A percentile compares a stretch with the other conserved stretches of the same genome.
These are phyloP conservation scores for Fraxinus baroniana DNA, from an alignment of 305 asterid genomes.

Conservation along the genomic window DNA sequence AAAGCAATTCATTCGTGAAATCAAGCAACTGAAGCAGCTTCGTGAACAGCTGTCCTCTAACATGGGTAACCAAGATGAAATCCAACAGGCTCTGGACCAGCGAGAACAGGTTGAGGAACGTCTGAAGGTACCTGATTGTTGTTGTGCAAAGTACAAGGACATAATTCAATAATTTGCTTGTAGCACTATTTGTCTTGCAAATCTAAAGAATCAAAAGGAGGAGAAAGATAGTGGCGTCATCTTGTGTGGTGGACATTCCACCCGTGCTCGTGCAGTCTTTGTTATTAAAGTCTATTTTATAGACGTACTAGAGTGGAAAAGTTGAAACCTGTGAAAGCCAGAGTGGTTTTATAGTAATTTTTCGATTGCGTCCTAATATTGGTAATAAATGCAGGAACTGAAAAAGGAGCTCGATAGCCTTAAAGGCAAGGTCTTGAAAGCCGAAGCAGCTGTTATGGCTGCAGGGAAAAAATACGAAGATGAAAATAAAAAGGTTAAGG, in stretches of 20 bases:
- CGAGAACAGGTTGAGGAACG: conserved; percentile 66
- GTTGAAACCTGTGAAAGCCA: not conserved
- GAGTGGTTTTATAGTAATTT: not conserved
- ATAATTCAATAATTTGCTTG: not conserved
- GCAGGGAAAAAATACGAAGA: conserved; percentile 42
- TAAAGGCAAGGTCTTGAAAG: conserved; percentile 40
- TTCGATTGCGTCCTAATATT: not conserved
- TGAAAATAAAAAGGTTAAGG: conserved; percentile 43
- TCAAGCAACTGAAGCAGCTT: conserved; percentile 81
- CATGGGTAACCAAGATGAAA: conserved; percentile 77
- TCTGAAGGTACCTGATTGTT: conserved; percentile 57
- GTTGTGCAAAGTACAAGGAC: not conserved
- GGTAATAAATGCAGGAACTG: conserved; percentile 31
- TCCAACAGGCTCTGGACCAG: conserved; percentile 78
- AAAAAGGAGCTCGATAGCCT: conserved; percentile 55
- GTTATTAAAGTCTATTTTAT: not conserved
- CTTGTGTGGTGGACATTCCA: not conserved
- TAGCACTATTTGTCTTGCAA: not conserved
- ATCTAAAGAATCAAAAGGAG: not conserved
- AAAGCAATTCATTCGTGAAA: conserved; percentile 71
- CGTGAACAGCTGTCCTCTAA: conserved; percentile 75
- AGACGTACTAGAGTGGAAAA: not conserved
- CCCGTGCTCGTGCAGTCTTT: not conserved
- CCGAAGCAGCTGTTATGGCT: conserved; percentile 39
- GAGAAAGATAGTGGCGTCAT: not conserved